Evolutionary conservation across 768 basidiomycete genomes (phyloP).

Genomic region (Lactarius tabidus): DNA sequence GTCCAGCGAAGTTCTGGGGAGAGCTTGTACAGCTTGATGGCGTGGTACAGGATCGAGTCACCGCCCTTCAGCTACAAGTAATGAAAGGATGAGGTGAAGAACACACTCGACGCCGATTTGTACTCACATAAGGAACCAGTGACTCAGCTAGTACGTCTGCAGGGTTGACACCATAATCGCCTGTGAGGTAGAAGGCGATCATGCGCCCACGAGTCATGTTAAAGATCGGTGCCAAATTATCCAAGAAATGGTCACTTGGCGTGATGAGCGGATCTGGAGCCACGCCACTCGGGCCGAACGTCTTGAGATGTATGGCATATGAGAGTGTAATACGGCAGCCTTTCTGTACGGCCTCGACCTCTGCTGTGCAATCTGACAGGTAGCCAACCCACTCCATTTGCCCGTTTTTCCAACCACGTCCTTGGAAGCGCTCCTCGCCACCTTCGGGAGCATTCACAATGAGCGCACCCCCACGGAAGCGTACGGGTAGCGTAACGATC

Average conservation of each 20-base stretch:
- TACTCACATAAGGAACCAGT: conserved; percentile 63
- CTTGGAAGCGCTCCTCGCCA: conserved; percentile 57
- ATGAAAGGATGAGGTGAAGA: conserved; percentile 1
- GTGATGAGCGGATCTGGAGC: conserved; percentile 61
- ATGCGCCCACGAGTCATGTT: conserved; percentile 67
- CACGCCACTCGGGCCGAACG: conserved; percentile 52
- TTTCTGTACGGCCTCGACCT: conserved; percentile 64
- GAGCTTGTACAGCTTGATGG: conserved; percentile 73
- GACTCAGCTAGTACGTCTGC: conserved; percentile 65
- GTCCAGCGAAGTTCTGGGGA: conserved; percentile 73
- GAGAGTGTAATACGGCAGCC: conserved; percentile 68
- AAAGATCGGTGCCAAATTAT: conserved; percentile 64
- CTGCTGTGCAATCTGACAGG: conserved; percentile 68
- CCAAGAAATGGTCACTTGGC: conserved; percentile 72
- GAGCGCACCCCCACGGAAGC: conserved; percentile 65
- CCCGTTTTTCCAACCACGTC: conserved; percentile 55
- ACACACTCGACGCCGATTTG: neutral
- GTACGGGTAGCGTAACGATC: conserved; percentile 67
- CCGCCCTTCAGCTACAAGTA: conserved; percentile 63
- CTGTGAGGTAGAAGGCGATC: conserved; percentile 66
- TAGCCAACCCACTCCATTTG: conserved; percentile 80
- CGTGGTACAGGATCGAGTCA: conserved; percentile 71
- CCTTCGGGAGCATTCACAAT: conserved; percentile 54
- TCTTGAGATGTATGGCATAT: conserved; percentile 66
- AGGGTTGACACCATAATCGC: conserved; percentile 68